These are phyloP conservation scores for Staphylotrichum tortipilum DNA, from an alignment of 495 filamentous ascomycete genomes.

Conservation along the genomic window DNA sequence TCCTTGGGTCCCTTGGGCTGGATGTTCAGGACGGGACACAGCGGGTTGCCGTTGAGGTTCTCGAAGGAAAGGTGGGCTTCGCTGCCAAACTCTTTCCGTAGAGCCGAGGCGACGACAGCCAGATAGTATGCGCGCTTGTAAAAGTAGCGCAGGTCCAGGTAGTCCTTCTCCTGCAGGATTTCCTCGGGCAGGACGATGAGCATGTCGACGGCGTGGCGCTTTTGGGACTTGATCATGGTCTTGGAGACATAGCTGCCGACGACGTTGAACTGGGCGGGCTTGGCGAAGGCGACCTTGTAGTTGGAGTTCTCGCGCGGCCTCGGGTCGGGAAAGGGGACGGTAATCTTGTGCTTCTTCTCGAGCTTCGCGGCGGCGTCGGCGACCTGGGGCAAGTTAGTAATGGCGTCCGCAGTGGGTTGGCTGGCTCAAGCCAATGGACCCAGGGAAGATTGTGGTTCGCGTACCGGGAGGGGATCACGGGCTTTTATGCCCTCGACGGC, in stretches of 20 bases:
- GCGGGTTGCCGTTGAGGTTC: conserved; percentile 63
- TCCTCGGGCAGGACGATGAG: conserved; percentile 71
- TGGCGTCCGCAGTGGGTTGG: too few species aligned
- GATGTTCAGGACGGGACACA: conserved; percentile 65
- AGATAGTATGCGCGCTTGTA: conserved; percentile 91
- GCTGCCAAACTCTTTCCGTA: conserved; percentile 48
- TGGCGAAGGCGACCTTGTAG: conserved; percentile 70
- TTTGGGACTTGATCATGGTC: conserved; percentile 56
- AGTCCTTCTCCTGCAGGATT: conserved; percentile 90
- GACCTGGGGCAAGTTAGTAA: conserved; percentile 37
- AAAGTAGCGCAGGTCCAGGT: conserved; percentile 85
- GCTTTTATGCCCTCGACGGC: conserved; percentile 61
- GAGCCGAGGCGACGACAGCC: conserved; percentile 61
- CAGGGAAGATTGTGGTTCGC: too few species aligned
- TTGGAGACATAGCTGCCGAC: conserved; percentile 78
- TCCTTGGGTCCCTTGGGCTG: conserved; percentile 15
- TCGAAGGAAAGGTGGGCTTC: conserved; percentile 53
- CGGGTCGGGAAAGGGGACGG: conserved; percentile 74
- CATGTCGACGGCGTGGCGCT: conserved; percentile 61
- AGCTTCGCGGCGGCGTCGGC: conserved; percentile 58
- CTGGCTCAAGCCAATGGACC: too few species aligned
- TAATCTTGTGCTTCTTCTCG: conserved; percentile 53
- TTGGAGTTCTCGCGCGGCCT: conserved; percentile 61
- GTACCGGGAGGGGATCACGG: conserved; percentile 48
- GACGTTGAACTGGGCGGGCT: conserved; percentile 73